Evolutionary conservation across 345 rosid species (phyloP).

Genomic region (Camelina neglecta): DNA sequence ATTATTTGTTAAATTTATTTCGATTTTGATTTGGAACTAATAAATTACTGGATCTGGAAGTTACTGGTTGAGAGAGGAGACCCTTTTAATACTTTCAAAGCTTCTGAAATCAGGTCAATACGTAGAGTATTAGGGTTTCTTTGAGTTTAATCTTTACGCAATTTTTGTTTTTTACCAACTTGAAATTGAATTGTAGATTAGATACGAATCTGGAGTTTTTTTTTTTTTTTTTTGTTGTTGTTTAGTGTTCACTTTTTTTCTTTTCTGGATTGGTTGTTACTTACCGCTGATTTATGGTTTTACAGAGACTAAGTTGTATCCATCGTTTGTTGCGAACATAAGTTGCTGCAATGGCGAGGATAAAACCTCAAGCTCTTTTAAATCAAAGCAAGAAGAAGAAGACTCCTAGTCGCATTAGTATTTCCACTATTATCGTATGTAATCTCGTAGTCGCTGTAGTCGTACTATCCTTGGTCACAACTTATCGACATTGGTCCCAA

Average conservation of each 20-base stretch:
- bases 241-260: neutral
- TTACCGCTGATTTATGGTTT: slow-evolving; percentile 6
- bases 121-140: neutral
- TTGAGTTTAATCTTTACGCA: slow-evolving; percentile 4
- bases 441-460: slow-evolving; percentile 55
- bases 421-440: slow-evolving; percentile 58
- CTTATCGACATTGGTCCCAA: slow-evolving; percentile 67
- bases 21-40: slow-evolving; percentile 8
- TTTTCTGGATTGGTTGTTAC: slow-evolving; percentile 10
- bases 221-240: neutral
- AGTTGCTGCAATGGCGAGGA: slow-evolving; percentile 65
- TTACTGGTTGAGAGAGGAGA: neutral
- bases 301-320: slow-evolving; percentile 13
- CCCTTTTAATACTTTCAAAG: neutral
- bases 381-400: slow-evolving; percentile 88
- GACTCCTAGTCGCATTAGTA: slow-evolving; percentile 64
- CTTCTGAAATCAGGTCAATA: slow-evolving; percentile 10
- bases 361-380: slow-evolving; percentile 80
- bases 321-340: neutral
- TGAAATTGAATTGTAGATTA: neutral
- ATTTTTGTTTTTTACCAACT: slow-evolving; percentile 8
- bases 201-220: slow-evolving; percentile 1
- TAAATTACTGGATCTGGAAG: slow-evolving; percentile 32
- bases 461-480: slow-evolving; percentile 53
- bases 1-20: neutral